These are phyloP conservation scores for Globisporangium okanoganense DNA, from an alignment of 352 stramenopile genomes.

Conservation along the genomic window DNA sequence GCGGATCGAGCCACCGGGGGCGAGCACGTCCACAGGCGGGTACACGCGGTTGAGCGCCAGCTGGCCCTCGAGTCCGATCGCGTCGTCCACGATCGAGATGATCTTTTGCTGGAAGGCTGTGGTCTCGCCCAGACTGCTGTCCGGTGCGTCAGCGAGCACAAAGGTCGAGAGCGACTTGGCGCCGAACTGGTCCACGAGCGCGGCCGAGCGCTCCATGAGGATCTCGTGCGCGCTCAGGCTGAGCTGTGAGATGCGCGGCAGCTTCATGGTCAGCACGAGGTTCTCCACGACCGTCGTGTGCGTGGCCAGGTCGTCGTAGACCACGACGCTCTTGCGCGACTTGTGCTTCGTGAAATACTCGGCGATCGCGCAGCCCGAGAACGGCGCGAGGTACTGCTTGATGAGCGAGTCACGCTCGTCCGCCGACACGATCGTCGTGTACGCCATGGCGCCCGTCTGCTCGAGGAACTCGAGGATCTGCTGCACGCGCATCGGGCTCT, in stretches of 20 bases:
- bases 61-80: conserved; percentile 42
- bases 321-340: conserved; percentile 52
- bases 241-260: conserved; percentile 54
- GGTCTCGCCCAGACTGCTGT: conserved; percentile 35
- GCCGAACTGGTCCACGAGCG: conserved; percentile 39
- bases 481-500: conserved; percentile 48
- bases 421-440: conserved; percentile 69
- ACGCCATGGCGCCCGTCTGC: conserved; percentile 30
- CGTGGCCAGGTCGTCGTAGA: conserved; percentile 78
- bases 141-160: conserved; percentile 59
- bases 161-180: conserved; percentile 61
- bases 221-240: conserved; percentile 66
- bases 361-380: conserved; percentile 66
- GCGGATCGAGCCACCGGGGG: conserved; percentile 56
- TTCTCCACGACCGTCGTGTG: conserved; percentile 72
- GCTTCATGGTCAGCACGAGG: conserved; percentile 65
- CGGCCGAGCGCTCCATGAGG: conserved; percentile 75
- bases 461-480: conserved; percentile 61
- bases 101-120: conserved; percentile 66
- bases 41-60: conserved; percentile 55
- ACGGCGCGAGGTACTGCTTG: conserved; percentile 79
- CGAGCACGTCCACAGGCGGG: conserved; percentile 65
- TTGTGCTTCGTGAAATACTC: conserved; percentile 63
- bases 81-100: conserved; percentile 71
- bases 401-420: conserved; percentile 66